Conservation (phyloP, 345 rosid genomes). For the Linum trigynum region DNA sequence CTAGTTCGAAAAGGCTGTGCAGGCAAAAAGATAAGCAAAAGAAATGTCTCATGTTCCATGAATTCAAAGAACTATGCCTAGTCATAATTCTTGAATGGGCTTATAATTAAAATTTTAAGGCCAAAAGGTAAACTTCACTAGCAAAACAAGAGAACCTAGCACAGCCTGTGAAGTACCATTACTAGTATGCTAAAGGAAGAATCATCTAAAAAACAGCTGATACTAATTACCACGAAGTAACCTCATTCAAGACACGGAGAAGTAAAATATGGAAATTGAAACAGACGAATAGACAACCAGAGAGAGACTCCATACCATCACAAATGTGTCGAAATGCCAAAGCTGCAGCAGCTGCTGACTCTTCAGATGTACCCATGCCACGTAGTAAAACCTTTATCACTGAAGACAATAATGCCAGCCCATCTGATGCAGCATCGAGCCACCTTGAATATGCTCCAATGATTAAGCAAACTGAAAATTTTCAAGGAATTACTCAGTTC, state of each 20-base stretch:
- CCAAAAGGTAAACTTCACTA: no score
- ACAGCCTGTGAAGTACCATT: no score
- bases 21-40: no score
- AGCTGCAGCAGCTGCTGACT: slow-evolving; percentile 98
- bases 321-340: slow-evolving; percentile 89
- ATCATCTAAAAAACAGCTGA: background rate
- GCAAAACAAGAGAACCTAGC: no score
- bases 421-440: slow-evolving; percentile 76
- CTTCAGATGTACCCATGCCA: slow-evolving; percentile 93
- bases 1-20: no score
- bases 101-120: no score
- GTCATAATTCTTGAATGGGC: no score
- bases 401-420: slow-evolving; percentile 61
- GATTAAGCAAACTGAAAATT: slow-evolving; percentile 79
- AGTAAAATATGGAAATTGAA: no score
- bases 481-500: slow-evolving; percentile 9
- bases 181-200: no score
- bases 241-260: no score
- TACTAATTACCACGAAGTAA: background rate
- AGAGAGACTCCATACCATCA: slow-evolving; percentile 44
- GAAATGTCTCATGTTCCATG: no score
- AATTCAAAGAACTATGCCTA: no score
- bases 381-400: slow-evolving; percentile 63
- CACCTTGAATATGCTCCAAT: slow-evolving; percentile 97
- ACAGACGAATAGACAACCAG: background rate